phyloP scores from a whole-genome alignment of 805 yeast genomes.

The Candida ponderosae region DNA sequence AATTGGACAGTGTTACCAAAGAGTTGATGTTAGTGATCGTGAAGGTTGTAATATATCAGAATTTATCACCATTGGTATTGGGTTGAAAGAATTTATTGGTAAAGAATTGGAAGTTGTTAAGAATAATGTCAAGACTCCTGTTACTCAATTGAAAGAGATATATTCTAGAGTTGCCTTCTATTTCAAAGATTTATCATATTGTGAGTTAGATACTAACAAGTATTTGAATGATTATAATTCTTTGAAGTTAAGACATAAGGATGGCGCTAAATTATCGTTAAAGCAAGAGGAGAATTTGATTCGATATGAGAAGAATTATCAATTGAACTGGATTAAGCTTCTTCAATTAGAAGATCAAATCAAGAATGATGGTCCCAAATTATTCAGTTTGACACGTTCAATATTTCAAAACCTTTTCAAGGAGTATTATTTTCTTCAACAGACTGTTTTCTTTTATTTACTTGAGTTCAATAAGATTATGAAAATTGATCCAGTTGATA shows the following conservation, averaged over 20 bases:
- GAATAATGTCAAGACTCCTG: constrained; percentile 16
- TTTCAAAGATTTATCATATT: constrained; percentile 23
- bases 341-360: constrained; percentile 29
- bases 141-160: constrained; percentile 17
- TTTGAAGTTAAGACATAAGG: constrained; percentile 19
- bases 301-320: constrained; percentile 22
- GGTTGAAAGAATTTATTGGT: no score
- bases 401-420: constrained; percentile 22
- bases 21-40: neutral
- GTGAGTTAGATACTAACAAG: constrained; percentile 31
- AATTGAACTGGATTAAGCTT: constrained; percentile 26
- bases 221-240: constrained; percentile 16
- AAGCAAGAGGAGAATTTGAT: constrained; percentile 29
- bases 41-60: no score
- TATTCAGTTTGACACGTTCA: constrained; percentile 25
- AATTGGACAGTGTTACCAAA: no score
- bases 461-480: constrained; percentile 6
- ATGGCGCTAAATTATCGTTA: constrained; percentile 6
- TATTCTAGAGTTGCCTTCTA: neutral
- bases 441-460: constrained; percentile 28
- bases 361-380: constrained; percentile 39
- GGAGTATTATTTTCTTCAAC: constrained; percentile 30
- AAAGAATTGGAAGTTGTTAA: constrained; percentile 21
- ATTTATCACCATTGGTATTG: no score
- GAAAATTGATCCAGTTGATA: constrained; percentile 6